phyloP scores from a whole-genome alignment of 495 filamentous ascomycete genomes.

The Amorphotheca resinae region DNA sequence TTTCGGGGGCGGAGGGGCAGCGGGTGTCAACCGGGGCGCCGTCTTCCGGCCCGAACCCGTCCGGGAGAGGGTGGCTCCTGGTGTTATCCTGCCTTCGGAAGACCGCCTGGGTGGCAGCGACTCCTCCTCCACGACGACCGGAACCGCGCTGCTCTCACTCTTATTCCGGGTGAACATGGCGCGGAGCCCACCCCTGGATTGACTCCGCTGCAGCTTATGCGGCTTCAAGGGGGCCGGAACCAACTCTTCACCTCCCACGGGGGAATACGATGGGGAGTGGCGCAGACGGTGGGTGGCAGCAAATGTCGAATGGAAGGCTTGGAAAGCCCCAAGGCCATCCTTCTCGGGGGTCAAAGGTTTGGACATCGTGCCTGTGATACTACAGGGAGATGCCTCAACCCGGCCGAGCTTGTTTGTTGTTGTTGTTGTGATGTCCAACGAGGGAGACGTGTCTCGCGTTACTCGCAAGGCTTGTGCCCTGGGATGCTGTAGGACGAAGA shows the following conservation, averaged over 20 bases:
- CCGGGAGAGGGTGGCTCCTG: conserved; percentile 18
- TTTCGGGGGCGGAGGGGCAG: background rate
- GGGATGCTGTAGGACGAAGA: too few relatives aligned
- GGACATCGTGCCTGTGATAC: too few relatives aligned
- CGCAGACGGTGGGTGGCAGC: conserved; percentile 11
- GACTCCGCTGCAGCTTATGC: conserved; percentile 26
- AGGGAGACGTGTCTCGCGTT: too few relatives aligned
- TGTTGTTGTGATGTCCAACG: too few relatives aligned
- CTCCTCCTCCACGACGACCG: conserved; percentile 14
- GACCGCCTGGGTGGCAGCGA: background rate
- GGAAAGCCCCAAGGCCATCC: conserved; percentile 5
- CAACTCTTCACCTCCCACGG: background rate
- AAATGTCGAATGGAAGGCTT: conserved; percentile 11
- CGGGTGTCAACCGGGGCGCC: conserved; percentile 21
- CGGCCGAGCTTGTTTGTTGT: too few relatives aligned
- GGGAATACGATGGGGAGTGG: conserved; percentile 10
- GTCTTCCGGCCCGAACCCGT: conserved; percentile 22
- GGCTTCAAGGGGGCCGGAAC: conserved; percentile 10
- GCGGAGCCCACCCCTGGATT: conserved; percentile 37
- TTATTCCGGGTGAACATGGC: conserved; percentile 29
- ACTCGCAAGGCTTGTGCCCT: too few relatives aligned
- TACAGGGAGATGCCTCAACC: too few relatives aligned
- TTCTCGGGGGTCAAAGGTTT: background rate
- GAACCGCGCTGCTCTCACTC: conserved; percentile 7
- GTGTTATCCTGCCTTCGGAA: conserved; percentile 15